Evolutionary conservation across 176 grass and related monocot genomes (phyloP), one percentile per base, ranked within the genome.

Genomic region (Oryza coarctata): DNA sequence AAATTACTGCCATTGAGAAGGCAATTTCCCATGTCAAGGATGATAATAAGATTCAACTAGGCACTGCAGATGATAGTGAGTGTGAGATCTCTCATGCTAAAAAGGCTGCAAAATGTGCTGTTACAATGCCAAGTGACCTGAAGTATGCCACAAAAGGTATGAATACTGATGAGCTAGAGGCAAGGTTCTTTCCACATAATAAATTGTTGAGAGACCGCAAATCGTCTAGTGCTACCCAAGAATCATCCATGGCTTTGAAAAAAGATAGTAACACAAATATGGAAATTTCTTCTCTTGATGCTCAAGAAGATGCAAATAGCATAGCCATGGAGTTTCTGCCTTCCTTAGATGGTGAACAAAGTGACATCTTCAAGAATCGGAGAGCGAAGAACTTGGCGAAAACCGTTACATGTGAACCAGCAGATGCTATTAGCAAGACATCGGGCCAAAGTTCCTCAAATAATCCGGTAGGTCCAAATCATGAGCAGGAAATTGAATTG

Each of bases 271-370:
- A 72, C 81, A 52, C 5, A 27, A 71, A 76, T 40, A 71, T 63
- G 39, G 28, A 44, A 75, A 29, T 68, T 78, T 68, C 62, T 39
- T 29, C 81, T 13, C 12, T 52, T 5, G 70, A 67, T 12, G 47
- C 58, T 58, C 7, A 27, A 3, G 62, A 80, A 63, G 96, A 91
- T 52, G 89, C 90, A 66, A 91, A 88, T 64, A 78, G 36, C 66
- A 99, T 95, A 82, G 77, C 91, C 38, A 83, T 91, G 85, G 91
- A 99, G 71, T 99, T 99, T 88, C 86, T 99, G 58, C 89, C 92
- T 80, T 95, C 92, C 63, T 80, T 99, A 86, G 85, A 89, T 86
- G 87, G 83, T 18, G 84, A 86, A 73, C 73, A 93, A 85, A 89
- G 67, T 47, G 79, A 64, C 34, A 82, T 86, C 69, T 82, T 80